Base-by-base conservation (phyloP, 2,329 filamentous ascomycete species). In the Arthroderma uncinatum region DNA sequence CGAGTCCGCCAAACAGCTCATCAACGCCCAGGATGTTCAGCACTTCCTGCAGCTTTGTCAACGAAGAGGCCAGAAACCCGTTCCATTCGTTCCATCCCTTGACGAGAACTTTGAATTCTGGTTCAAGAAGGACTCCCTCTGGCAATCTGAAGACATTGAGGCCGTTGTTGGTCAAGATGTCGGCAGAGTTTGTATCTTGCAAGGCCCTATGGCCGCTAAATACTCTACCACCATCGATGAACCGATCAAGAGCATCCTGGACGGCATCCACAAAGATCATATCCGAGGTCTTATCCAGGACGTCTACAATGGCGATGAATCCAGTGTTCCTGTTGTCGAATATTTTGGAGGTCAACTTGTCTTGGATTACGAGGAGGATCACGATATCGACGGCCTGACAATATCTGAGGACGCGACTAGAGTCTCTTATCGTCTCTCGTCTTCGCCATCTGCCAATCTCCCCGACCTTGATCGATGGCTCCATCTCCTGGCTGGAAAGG, bases 41-140 rank as follows among this genome's bases (percentile, higher is more conserved):
- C 87, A 97, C 74, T 97, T 98, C 79, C 74, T 98, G 56, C 79
- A 95, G 34, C 84, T 98, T 44, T 97, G 91, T 79, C 85, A 93
- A 75, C 85, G 90, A 37, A 88, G 87, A 52, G 86, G 86, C 40
- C 93, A 98, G 78, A 98, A 98, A 80, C 93, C 93, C 1, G 88
- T 94, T 28, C 93, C 92, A 0, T 98, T 98, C 70, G 91, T 98
- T 30, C 93, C 93, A 4, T 80, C 87, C n/a, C 80, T 98, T 21
- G 93, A 98, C 66, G 90, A 95, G 62, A 95, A 92, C 70, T 98
- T 98, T 64, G 93, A 98, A 70, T 95, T 94, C 76, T 98, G 89
- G 78, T 98, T 98, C 85, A 98, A 98, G 84, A 98, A 98, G 78
- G 93, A 98, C 72, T 98, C 93, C 1, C 81, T 98, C 6, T 98